Percentiles rank a stretch among this genome's conserved stretches.
These are phyloP conservation scores for Candida berthetii DNA, from an alignment of 805 yeast species.

Conservation along the genomic window DNA sequence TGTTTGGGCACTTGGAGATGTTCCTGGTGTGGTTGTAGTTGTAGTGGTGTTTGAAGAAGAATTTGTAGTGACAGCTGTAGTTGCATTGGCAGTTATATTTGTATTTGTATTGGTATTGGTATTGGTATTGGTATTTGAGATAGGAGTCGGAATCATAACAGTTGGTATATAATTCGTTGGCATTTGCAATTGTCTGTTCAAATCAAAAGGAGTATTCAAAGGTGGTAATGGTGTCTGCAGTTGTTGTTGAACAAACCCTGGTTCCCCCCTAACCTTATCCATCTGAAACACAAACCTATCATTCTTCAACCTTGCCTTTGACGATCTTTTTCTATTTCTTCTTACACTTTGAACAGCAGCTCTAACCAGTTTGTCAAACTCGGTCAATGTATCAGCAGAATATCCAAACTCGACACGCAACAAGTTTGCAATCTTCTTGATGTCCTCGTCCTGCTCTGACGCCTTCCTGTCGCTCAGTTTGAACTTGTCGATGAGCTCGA, in stretches of 20 bases:
- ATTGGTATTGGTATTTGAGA: background rate
- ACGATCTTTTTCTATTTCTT: slow-evolving; percentile 71
- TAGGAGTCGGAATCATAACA: slow-evolving; percentile 1
- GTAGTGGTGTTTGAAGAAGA: slow-evolving; percentile 3
- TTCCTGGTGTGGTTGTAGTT: slow-evolving; percentile 5
- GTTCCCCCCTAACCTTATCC: slow-evolving; percentile 2
- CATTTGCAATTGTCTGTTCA: background rate
- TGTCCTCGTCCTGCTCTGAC: slow-evolving; percentile 84
- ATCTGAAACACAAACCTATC: slow-evolving; percentile 16
- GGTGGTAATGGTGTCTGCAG: background rate
- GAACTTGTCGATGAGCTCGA: slow-evolving; percentile 80
- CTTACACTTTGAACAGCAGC: slow-evolving; percentile 94
- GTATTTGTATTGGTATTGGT: too few relatives aligned
- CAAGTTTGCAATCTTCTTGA: slow-evolving; percentile 69
- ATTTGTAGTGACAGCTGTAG: slow-evolving; percentile 3
- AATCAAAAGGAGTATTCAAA: background rate
- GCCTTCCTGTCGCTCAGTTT: slow-evolving; percentile 65
- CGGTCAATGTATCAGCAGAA: slow-evolving; percentile 48
- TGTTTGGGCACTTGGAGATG: slow-evolving; percentile 4
- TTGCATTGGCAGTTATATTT: slow-evolving; percentile 3
- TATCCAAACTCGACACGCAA: slow-evolving; percentile 76
- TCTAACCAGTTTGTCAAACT: slow-evolving; percentile 84
- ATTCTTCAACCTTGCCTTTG: slow-evolving; percentile 14
- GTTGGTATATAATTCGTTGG: background rate
- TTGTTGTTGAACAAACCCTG: background rate